Evolutionary conservation across 495 filamentous ascomycete species (phyloP), one percentile per base, ranked within the genome.

Genomic region (Tuber brumale): DNA sequence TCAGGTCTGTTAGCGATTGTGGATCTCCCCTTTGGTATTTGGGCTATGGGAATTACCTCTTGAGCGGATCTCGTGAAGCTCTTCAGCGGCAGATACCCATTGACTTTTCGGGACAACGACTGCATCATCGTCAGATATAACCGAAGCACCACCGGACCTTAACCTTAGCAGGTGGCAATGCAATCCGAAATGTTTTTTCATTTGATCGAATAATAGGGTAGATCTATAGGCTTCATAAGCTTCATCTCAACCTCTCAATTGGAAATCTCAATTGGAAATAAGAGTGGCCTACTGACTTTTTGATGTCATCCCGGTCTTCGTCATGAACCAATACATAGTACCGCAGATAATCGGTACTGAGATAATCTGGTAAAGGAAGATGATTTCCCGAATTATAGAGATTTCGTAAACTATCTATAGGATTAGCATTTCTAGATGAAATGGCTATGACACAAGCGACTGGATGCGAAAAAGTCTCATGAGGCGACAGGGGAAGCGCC

Each of bases 311-410:
- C 66, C 88, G 88, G 77, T 98, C 96, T 83, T 99, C 95, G 79
- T 99, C 95, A 80, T 99, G 96, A n/a, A 99, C 90, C 37, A 99
- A 87, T 23, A 99, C 92, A 84, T 99, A 98, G 82, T 99, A 99
- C 74, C 95, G 88, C 72, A 99, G 87, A 83, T 93, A 97, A 48
- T 97, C 94, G 41, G 89, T 90, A 78, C 95, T 89, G 1, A 97
- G 90, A 91, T 94, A 99, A 35, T 86, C 85, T 2, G 95, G 95
- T 76, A 94, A 82, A 70, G 88, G 85, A 1, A 93, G 92, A 48
- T 87, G 87, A 70, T 87, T 91, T 23, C 93, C 94, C 72, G 92
- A 90, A 10, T 85, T 87, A 81, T 98, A 99, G 12, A 99, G 86
- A 75, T 89, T 89, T 42, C 94, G 86, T 44, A 99, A 86, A 31